Evolutionary conservation across 129 eudicot species (phyloP).

Genomic region (Artemisia annua): DNA sequence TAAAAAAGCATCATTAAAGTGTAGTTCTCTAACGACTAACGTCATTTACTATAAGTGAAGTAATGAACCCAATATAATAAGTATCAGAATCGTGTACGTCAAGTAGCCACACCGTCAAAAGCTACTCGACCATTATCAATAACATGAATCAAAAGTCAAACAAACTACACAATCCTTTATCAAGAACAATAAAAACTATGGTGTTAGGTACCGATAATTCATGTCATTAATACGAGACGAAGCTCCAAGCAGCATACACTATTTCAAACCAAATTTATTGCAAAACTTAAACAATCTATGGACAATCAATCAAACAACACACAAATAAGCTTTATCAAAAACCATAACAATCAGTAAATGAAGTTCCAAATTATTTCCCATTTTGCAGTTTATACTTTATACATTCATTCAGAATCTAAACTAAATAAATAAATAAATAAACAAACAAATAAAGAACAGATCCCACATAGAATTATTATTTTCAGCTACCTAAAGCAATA

Average conservation of each 20-base stretch:
- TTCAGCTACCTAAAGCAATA: not conserved
- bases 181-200: no score
- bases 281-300: not conserved
- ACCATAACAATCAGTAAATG: slow-evolving; percentile 10
- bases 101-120: no score
- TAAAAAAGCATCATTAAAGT: not conserved
- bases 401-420: slow-evolving; percentile 23
- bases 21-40: not conserved
- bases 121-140: no score
- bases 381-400: slow-evolving; percentile 13
- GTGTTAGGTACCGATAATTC: no score
- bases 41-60: not conserved
- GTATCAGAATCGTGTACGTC: no score
- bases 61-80: no score
- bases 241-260: no score
- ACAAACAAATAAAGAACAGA: no score
- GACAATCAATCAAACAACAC: not conserved
- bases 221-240: no score
- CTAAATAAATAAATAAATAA: not conserved
- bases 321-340: slow-evolving; percentile 13
- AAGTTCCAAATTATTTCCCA: slow-evolving; percentile 11
- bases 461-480: slow-evolving; percentile 25
- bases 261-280: no score
- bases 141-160: no score
- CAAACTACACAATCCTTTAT: no score